Evolutionary conservation across 345 rosid species (phyloP), one percentile per base, ranked within the genome.

Genomic region (Eucalyptus dawsonii): DNA sequence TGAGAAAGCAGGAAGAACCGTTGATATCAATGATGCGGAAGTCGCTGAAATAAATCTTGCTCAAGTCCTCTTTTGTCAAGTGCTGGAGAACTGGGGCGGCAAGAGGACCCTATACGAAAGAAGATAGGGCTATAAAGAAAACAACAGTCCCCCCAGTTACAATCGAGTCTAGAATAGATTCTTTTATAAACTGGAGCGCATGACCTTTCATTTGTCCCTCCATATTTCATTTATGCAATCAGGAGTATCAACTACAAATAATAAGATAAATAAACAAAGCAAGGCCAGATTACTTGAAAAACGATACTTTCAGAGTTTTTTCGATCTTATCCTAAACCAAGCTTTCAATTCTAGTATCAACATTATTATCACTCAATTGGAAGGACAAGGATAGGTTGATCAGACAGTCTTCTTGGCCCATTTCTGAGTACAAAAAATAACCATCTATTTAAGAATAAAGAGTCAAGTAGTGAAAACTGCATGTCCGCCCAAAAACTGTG

Each of bases 31-130:
- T 89, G 25, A 96, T 95, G 50, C 93, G 94, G 94, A 98, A 98
- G 40, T 96, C 97, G 9, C 99, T 99, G 91, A 97, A 98, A 93
- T 97, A 98, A 31, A 98, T 81, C 94, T 96, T 97, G 96, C 97
- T 96, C 93, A 97, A 90, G 91, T 98, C 98, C 50, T 94, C 98
- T 92, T 98, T 96, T 40, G 97, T 96, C 89, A 98, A 91, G 90
- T 95, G 94, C 90, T 98, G 99, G 92, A 97, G 99, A 91, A 92
- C 97, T 5, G 99, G 93, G 49, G 96, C 99, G 83, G 99, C 96
- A 94, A 98, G 96, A 90, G 99, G 99, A 89, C 99, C 99, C 99
- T 96, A 90, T 86, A 93, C 16, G n/a, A 80, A 80, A 90, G 45
- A 65, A 16, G 45, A 87, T 49, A 49, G 86, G 81, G 45, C 81